Evolutionary conservation across 768 basidiomycete genomes (phyloP).

Genomic region (Paxillus rubicundulus): DNA sequence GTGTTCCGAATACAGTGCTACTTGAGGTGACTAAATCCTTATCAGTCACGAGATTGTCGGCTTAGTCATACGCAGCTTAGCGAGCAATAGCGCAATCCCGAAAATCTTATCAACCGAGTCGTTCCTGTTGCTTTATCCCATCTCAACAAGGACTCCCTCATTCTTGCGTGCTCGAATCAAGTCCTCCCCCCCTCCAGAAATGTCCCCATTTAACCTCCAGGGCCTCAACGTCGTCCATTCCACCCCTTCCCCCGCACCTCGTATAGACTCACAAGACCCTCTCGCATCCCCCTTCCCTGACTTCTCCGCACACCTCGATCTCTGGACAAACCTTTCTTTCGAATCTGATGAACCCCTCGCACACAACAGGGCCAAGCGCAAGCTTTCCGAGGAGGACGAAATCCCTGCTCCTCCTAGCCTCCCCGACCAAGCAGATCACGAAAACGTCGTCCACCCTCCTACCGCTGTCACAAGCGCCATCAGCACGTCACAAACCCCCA

Average conservation of each 20-base stretch:
- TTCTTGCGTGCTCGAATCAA: background rate
- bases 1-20: no score
- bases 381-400: constrained; percentile 41
- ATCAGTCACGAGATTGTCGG: background rate
- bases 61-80: constrained; percentile 12
- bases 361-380: constrained; percentile 33
- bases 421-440: constrained; percentile 53
- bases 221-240: constrained; percentile 81
- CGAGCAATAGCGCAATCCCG: constrained; percentile 4
- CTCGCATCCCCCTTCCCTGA: constrained; percentile 68
- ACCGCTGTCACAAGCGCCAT: constrained; percentile 27
- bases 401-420: constrained; percentile 28
- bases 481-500: constrained; percentile 35
- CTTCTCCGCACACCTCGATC: constrained; percentile 70
- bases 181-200: constrained; percentile 22
- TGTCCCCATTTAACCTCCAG: constrained; percentile 65
- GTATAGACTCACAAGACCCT: constrained; percentile 49
- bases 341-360: constrained; percentile 69
- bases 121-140: no score
- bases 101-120: constrained; percentile 8
- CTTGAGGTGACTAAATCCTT: background rate
- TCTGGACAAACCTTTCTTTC: constrained; percentile 83
- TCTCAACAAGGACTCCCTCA: constrained; percentile 2
- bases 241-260: constrained; percentile 37
- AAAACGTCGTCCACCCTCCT: constrained; percentile 54